Evolutionary conservation across 2,329 filamentous ascomycete genomes (phyloP).

Genomic region (Fusarium begoniae): DNA sequence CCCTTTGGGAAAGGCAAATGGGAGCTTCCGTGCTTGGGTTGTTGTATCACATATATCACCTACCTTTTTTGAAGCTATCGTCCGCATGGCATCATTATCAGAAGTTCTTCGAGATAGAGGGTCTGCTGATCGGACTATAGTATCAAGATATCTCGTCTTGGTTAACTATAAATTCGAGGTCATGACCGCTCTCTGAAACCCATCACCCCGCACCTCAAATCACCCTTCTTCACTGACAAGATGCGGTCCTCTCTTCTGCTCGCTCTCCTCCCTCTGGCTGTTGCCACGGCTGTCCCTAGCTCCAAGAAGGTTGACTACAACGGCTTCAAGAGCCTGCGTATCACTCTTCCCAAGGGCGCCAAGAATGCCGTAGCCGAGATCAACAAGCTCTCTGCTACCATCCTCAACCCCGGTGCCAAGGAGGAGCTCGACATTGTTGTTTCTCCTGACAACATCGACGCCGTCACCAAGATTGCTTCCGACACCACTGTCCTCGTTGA

Average conservation of each 20-base stretch:
- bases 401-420: constrained; percentile 22
- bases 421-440: constrained; percentile 27
- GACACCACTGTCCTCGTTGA: constrained; percentile 26
- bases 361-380: constrained; percentile 9
- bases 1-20: constrained; percentile 26
- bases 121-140: neutral
- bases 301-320: constrained; percentile 34
- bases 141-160: neutral
- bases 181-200: neutral
- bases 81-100: constrained; percentile 27
- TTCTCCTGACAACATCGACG: constrained; percentile 26
- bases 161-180: constrained; percentile 7
- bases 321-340: constrained; percentile 32
- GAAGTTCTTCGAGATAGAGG: constrained; percentile 10
- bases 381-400: constrained; percentile 26
- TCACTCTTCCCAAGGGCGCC: constrained; percentile 20
- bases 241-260: constrained; percentile 17
- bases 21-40: constrained; percentile 29
- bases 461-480: constrained; percentile 18
- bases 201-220: neutral
- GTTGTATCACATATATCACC: constrained; percentile 30
- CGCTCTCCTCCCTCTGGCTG: constrained; percentile 18
- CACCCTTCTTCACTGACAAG: constrained; percentile 7
- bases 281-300: constrained; percentile 18
- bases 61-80: constrained; percentile 23